A percentile compares a stretch with the other conserved stretches of the same genome.
These are phyloP conservation scores for Penicillium paneum DNA, from an alignment of 2,329 filamentous ascomycete genomes.

Conservation along the genomic window DNA sequence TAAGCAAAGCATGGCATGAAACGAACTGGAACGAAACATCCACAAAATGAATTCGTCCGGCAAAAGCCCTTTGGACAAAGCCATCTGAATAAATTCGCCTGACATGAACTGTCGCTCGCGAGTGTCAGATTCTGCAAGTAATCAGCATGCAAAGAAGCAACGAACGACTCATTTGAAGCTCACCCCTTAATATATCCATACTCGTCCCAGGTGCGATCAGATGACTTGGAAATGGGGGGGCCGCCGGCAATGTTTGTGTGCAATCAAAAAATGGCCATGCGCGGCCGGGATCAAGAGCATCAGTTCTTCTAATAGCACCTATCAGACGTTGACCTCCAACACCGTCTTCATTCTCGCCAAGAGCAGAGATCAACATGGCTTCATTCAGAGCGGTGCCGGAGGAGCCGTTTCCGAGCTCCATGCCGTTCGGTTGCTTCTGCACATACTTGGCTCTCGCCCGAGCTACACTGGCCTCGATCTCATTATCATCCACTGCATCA, in stretches of 20 bases:
- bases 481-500: constrained; percentile 58
- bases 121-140: constrained; percentile 43
- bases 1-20: neutral
- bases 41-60: constrained; percentile 66
- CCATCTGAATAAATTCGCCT: constrained; percentile 49
- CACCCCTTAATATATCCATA: constrained; percentile 35
- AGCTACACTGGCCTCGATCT: constrained; percentile 53
- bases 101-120: constrained; percentile 61
- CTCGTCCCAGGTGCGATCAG: constrained; percentile 32
- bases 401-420: neutral
- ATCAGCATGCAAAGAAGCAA: constrained; percentile 13
- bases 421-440: neutral
- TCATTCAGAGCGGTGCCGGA: constrained; percentile 29
- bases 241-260: constrained; percentile 19
- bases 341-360: constrained; percentile 44
- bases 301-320: constrained; percentile 59
- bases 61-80: constrained; percentile 49
- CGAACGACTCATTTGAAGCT: neutral
- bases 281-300: constrained; percentile 53
- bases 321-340: constrained; percentile 49
- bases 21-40: constrained; percentile 48
- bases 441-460: constrained; percentile 36
- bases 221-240: constrained; percentile 35
- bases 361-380: constrained; percentile 42
- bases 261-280: constrained; percentile 58